These are phyloP conservation scores for Peltaster fructicola DNA, from an alignment of 2,329 filamentous ascomycete genomes.

Conservation along the genomic window DNA sequence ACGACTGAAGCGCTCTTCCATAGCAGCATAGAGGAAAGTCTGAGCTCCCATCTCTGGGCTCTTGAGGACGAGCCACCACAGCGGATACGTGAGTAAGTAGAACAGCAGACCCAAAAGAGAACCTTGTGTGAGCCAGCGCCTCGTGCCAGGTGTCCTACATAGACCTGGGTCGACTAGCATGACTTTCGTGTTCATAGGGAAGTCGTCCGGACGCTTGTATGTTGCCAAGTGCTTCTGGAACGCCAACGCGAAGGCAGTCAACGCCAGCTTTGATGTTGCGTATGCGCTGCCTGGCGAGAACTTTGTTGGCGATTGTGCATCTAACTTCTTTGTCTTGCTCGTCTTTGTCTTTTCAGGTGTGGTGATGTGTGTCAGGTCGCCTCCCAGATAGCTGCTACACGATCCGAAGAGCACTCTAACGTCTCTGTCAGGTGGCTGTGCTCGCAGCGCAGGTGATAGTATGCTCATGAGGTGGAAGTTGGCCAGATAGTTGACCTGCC, in stretches of 20 bases:
- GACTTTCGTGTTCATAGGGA: conserved; percentile 67
- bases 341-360: conserved; percentile 33
- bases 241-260: conserved; percentile 76
- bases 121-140: conserved; percentile 72
- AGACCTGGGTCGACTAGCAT: conserved; percentile 77
- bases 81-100: conserved; percentile 60
- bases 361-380: conserved; percentile 44
- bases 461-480: conserved; percentile 93
- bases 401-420: conserved; percentile 75
- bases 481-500: conserved; percentile 87
- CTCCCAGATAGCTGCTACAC: conserved; percentile 74
- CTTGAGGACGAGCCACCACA: conserved; percentile 82
- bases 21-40: conserved; percentile 66
- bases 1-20: conserved; percentile 56
- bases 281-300: conserved; percentile 30
- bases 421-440: conserved; percentile 85
- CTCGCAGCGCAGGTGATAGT: conserved; percentile 71
- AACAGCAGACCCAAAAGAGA: conserved; percentile 60
- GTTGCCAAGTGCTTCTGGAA: conserved; percentile 83
- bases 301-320: conserved; percentile 13
- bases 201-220: conserved; percentile 67
- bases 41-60: conserved; percentile 70
- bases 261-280: conserved; percentile 43
- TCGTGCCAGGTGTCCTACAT: conserved; percentile 68
- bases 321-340: conserved; percentile 33